Percentiles rank a stretch among this genome's conserved stretches.
phyloP scores from a whole-genome alignment of 1,139 yeast species.

The Hyphopichia fennica region DNA sequence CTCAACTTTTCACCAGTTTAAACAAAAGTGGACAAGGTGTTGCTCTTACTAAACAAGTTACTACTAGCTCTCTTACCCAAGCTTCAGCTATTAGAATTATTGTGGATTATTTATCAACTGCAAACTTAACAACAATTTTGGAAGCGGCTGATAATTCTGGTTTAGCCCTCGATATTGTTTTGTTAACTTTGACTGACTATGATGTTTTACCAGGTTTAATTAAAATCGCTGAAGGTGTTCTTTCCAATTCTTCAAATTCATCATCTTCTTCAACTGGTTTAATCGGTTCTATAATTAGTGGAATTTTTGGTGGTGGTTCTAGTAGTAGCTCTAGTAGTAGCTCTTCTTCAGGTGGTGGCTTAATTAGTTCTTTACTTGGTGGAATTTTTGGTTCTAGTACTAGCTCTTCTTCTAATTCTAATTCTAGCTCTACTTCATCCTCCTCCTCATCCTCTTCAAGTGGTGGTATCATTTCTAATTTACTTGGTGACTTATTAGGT shows the following conservation, averaged over 20 bases:
- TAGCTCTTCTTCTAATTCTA: neutral
- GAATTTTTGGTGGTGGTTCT: neutral
- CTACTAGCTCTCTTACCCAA: constrained; percentile 23
- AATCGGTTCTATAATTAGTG: constrained; percentile 2
- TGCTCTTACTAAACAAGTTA: constrained; percentile 20
- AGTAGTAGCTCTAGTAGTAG: neutral
- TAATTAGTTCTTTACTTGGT: constrained; percentile 2
- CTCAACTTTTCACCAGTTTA: constrained; percentile 25
- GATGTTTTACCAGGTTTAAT: constrained; percentile 21
- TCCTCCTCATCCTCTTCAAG: constrained; percentile 4
- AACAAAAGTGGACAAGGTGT: constrained; percentile 29
- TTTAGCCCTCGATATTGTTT: constrained; percentile 28
- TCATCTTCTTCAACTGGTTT: constrained; percentile 7
- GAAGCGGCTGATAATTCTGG: constrained; percentile 24
- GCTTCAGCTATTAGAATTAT: constrained; percentile 20
- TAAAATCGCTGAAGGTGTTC: constrained; percentile 14
- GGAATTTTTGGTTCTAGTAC: neutral
- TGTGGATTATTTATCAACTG: constrained; percentile 20
- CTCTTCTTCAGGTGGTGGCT: constrained; percentile 6
- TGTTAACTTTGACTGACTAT: constrained; percentile 22
- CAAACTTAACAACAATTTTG: constrained; percentile 21
- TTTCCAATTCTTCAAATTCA: constrained; percentile 1
- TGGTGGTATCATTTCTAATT: constrained; percentile 1
- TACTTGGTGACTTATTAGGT: constrained; percentile 1
- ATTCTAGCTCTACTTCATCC: neutral